Conservation (phyloP, 2,329 filamentous ascomycete species). For the Penicillium sp. region DNA sequence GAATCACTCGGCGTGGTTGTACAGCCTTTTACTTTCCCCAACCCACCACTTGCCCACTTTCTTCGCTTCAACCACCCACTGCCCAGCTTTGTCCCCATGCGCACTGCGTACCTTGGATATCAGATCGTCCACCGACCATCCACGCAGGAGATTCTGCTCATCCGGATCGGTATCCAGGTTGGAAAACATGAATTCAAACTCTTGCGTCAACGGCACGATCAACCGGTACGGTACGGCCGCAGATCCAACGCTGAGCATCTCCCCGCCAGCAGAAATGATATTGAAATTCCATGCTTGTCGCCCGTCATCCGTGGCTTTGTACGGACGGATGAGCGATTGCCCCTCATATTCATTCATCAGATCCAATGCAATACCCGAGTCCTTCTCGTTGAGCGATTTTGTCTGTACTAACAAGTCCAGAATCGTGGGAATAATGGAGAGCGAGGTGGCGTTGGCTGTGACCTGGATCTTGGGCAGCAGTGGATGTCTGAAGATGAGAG, state of each 20-base stretch:
- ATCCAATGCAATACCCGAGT: constrained; percentile 37
- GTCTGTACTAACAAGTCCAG: constrained; percentile 48
- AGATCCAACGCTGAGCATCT: constrained; percentile 64
- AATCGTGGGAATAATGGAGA: constrained; percentile 49
- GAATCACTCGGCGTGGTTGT: constrained; percentile 21
- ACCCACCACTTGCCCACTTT: constrained; percentile 43
- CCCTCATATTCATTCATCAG: constrained; percentile 50
- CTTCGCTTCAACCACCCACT: constrained; percentile 40
- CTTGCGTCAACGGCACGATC: constrained; percentile 74
- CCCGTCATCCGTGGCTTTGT: constrained; percentile 36
- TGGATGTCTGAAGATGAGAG: constrained; percentile 49
- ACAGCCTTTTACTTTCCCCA: constrained; percentile 33
- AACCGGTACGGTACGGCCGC: constrained; percentile 75
- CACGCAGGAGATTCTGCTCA: constrained; percentile 33
- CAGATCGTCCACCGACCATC: constrained; percentile 33
- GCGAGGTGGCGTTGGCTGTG: constrained; percentile 43
- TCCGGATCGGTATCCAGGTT: constrained; percentile 36
- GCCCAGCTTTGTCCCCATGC: constrained; percentile 35
- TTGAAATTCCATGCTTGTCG: constrained; percentile 37
- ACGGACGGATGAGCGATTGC: constrained; percentile 49
- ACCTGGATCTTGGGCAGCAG: constrained; percentile 46
- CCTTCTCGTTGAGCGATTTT: constrained; percentile 40
- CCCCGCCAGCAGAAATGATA: constrained; percentile 37
- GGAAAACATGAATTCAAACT: constrained; percentile 51
- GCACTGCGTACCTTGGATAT: constrained; percentile 23